Conservation (phyloP, 1,139 yeast species). For the Blastobotrys petasosporus region DNA sequence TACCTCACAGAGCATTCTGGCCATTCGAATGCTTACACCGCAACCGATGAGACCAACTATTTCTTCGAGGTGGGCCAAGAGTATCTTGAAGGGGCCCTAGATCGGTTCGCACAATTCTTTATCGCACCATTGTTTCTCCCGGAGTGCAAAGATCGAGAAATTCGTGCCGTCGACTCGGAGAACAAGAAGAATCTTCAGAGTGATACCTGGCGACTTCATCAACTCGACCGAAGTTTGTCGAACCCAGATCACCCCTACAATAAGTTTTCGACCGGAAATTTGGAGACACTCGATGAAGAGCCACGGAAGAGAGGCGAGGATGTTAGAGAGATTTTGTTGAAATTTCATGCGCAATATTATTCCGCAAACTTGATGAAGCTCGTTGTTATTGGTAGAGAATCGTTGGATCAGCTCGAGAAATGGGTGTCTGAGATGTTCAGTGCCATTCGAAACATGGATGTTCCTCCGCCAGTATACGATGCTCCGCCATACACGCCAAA, state of each 20-base stretch:
- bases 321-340: slow-evolving; percentile 62
- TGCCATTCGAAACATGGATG: slow-evolving; percentile 51
- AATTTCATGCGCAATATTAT: slow-evolving; percentile 53
- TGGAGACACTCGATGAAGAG: slow-evolving; percentile 50
- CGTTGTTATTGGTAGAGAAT: slow-evolving; percentile 77
- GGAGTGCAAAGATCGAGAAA: slow-evolving; percentile 83
- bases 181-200: slow-evolving; percentile 89
- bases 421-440: slow-evolving; percentile 72
- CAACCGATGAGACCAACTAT: slow-evolving; percentile 85
- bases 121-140: slow-evolving; percentile 75
- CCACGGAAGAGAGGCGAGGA: slow-evolving; percentile 49
- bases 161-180: slow-evolving; percentile 92
- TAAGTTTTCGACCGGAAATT: slow-evolving; percentile 71
- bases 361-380: slow-evolving; percentile 81
- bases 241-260: slow-evolving; percentile 66
- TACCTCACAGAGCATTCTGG: slow-evolving; percentile 70
- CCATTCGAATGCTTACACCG: slow-evolving; percentile 76
- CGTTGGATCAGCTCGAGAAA: slow-evolving; percentile 58
- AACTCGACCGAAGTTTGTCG: slow-evolving; percentile 68
- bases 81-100: slow-evolving; percentile 78
- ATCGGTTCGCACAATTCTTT: slow-evolving; percentile 89
- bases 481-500: slow-evolving; percentile 40
- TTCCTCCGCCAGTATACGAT: slow-evolving; percentile 47
- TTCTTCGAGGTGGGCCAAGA: slow-evolving; percentile 78
- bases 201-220: slow-evolving; percentile 84